phyloP scores from a whole-genome alignment of 768 basidiomycete species.

The Sutorius australiensis region DNA sequence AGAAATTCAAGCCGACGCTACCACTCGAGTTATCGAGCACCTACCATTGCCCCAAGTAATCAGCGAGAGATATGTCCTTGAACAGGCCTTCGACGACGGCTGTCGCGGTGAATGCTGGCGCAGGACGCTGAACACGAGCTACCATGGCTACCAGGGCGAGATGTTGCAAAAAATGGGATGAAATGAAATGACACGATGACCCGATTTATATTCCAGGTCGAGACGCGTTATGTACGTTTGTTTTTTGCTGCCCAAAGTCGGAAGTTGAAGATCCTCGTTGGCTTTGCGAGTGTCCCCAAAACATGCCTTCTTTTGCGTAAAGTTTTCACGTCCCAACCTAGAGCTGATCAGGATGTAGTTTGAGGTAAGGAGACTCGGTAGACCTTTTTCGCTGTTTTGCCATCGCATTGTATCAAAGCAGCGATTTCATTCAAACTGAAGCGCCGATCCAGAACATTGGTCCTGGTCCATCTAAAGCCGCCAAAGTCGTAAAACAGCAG shows the following conservation, averaged over 20 bases:
- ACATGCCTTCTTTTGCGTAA: not conserved
- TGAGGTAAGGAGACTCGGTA: not conserved
- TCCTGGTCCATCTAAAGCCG: too few species aligned
- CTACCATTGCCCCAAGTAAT: conserved; percentile 81
- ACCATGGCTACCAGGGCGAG: conserved; percentile 22
- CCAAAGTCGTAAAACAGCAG: too few species aligned
- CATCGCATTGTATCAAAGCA: not conserved
- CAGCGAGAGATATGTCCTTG: conserved; percentile 67
- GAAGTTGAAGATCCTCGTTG: not conserved
- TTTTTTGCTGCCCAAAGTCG: conserved; percentile 15
- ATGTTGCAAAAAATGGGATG: not conserved
- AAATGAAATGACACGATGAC: not conserved
- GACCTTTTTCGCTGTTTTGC: not conserved
- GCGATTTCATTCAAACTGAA: too few species aligned
- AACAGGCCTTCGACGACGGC: conserved; percentile 77
- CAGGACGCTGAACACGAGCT: conserved; percentile 76
- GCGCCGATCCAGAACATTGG: too few species aligned
- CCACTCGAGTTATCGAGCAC: not conserved
- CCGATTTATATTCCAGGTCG: conserved; percentile 18
- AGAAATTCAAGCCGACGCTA: not conserved
- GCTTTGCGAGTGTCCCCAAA: too few species aligned
- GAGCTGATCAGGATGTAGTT: too few species aligned
- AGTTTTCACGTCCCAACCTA: not conserved
- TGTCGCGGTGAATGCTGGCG: conserved; percentile 73
- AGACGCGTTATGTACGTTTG: conserved; percentile 29